A percentile compares a stretch with the other conserved stretches of the same genome.
Evolutionary conservation across 179 eudicot genomes (phyloP).

Genomic region (Spergularia azorica): DNA sequence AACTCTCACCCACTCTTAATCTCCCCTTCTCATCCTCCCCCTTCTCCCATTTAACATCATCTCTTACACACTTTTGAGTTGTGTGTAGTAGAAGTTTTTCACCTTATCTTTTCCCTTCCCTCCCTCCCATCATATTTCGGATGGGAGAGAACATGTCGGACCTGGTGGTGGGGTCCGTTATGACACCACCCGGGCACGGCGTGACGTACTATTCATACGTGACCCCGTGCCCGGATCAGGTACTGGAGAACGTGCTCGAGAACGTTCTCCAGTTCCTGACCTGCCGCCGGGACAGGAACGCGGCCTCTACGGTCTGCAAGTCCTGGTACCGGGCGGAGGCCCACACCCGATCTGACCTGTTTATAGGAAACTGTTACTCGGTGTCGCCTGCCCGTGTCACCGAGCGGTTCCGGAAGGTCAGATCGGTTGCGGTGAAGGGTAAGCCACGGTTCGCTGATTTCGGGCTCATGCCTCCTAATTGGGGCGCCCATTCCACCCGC

Average conservation of each 20-base stretch:
- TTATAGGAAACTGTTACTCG: conserved; percentile 76
- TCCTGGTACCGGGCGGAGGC: conserved; percentile 79
- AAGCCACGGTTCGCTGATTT: conserved; percentile 82
- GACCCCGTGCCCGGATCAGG: conserved; percentile 61
- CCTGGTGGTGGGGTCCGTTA: background rate
- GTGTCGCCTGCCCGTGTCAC: conserved; percentile 53
- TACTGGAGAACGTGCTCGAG: conserved; percentile 73
- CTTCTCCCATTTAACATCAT: no score
- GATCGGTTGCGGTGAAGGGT: conserved; percentile 56
- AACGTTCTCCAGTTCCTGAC: conserved; percentile 64
- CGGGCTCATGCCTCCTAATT: conserved; percentile 52
- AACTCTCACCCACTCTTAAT: background rate
- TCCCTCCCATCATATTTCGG: conserved; percentile 12
- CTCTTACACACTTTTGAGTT: no score
- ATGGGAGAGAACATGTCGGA: conserved; percentile 27
- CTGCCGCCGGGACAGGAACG: conserved; percentile 56
- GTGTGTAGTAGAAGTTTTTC: background rate
- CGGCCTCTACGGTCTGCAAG: conserved; percentile 62
- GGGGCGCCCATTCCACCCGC: conserved; percentile 62
- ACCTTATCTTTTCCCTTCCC: conserved; percentile 2
- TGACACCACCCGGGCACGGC: conserved; percentile 12
- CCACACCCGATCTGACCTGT: conserved; percentile 65
- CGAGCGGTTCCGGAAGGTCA: conserved; percentile 43
- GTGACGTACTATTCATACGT: conserved; percentile 21
- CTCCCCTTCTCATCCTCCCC: background rate